Conservation (phyloP, 2,329 filamentous ascomycete species). For the Fusarium phyllophilum region DNA sequence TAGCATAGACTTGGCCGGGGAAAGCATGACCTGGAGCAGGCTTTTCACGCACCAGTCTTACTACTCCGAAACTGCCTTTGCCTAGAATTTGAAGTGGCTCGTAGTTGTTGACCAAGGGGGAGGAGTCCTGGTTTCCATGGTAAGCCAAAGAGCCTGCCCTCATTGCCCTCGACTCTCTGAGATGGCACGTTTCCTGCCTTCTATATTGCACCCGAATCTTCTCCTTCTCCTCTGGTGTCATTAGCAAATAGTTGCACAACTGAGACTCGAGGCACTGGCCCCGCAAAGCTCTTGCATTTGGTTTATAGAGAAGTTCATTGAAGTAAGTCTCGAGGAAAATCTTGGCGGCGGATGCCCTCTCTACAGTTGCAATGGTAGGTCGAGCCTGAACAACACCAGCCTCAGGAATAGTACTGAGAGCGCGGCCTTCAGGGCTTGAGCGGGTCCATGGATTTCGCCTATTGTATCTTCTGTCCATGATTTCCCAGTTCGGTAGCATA, state of each 20-base stretch:
- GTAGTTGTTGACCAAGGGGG: conserved; percentile 60
- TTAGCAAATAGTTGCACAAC: conserved; percentile 64
- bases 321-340: conserved; percentile 88
- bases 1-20: conserved; percentile 77
- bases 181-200: conserved; percentile 75
- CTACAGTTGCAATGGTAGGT: conserved; percentile 69
- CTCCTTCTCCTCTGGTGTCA: conserved; percentile 66
- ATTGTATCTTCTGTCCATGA: conserved; percentile 40
- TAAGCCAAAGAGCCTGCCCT: conserved; percentile 65
- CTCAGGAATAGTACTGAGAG: conserved; percentile 51
- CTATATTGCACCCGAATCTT: conserved; percentile 68
- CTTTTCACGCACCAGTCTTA: conserved; percentile 82
- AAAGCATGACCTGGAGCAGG: conserved; percentile 42
- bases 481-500: conserved; percentile 37
- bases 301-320: conserved; percentile 70
- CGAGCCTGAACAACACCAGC: conserved; percentile 37
- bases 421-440: conserved; percentile 50
- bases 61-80: conserved; percentile 94
- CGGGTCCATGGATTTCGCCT: conserved; percentile 50
- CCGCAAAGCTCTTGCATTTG: conserved; percentile 47
- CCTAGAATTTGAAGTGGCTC: conserved; percentile 85
- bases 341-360: conserved; percentile 82
- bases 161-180: conserved; percentile 77
- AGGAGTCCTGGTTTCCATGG: conserved; percentile 1
- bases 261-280: conserved; percentile 55